These are phyloP conservation scores for Athelia sp. DNA, from an alignment of 1,284 basidiomycete species.

Conservation along the genomic window DNA sequence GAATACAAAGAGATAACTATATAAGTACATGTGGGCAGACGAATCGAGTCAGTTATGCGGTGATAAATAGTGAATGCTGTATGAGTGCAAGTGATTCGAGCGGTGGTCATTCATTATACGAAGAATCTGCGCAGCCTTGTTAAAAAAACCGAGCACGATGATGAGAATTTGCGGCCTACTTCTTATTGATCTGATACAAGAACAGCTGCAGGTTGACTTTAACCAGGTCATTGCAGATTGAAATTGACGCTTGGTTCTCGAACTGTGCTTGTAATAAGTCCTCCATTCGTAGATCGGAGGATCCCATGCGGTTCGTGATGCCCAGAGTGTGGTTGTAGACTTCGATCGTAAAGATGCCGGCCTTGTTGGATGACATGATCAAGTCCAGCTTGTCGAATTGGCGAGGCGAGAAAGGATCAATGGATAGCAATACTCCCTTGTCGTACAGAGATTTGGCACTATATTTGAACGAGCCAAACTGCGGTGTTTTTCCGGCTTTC, in stretches of 20 bases:
- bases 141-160: slow-evolving; percentile 3
- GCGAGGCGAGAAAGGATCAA: slow-evolving; percentile 89
- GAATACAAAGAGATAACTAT: no score
- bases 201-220: slow-evolving; percentile 90
- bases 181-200: slow-evolving; percentile 96
- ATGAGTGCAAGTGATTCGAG: no score
- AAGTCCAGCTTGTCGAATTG: slow-evolving; percentile 92
- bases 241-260: slow-evolving; percentile 79
- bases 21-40: background rate
- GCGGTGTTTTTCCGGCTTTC: slow-evolving; percentile 70
- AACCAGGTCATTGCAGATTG: slow-evolving; percentile 79
- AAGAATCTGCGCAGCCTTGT: slow-evolving; percentile 22
- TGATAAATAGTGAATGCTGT: background rate
- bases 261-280: slow-evolving; percentile 92
- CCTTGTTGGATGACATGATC: slow-evolving; percentile 85
- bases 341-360: slow-evolving; percentile 86
- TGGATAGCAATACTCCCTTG: slow-evolving; percentile 81
- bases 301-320: slow-evolving; percentile 57
- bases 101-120: slow-evolving; percentile 12
- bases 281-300: slow-evolving; percentile 79
- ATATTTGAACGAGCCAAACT: slow-evolving; percentile 97
- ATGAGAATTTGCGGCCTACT: slow-evolving; percentile 42
- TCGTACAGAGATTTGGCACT: slow-evolving; percentile 86
- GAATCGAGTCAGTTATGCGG: no score
- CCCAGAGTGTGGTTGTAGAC: slow-evolving; percentile 67